These are phyloP conservation scores for Neospermospora avenae DNA, from an alignment of 2,329 filamentous ascomycete genomes.

Conservation along the genomic window DNA sequence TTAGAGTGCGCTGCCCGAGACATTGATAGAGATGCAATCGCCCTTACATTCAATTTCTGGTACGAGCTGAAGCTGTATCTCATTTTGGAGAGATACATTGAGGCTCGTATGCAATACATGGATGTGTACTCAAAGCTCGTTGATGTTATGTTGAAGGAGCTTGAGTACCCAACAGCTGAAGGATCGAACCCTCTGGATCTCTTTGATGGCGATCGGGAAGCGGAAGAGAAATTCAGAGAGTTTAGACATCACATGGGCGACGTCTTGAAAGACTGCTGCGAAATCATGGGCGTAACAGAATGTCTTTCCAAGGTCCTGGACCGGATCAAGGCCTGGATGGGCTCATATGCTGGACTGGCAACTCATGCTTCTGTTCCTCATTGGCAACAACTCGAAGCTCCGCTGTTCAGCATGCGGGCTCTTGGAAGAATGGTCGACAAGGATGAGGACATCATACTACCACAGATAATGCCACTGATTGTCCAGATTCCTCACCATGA, in stretches of 20 bases:
- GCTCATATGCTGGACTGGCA: constrained; percentile 73
- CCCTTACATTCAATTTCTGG: constrained; percentile 96
- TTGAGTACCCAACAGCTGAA: constrained; percentile 78
- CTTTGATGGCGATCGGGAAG: constrained; percentile 92
- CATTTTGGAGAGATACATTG: constrained; percentile 82
- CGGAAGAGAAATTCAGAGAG: constrained; percentile 94
- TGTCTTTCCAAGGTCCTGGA: constrained; percentile 87
- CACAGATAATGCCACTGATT: constrained; percentile 87
- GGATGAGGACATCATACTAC: constrained; percentile 82
- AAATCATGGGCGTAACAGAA: constrained; percentile 90
- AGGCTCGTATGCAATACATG: constrained; percentile 71
- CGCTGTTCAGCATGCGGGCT: constrained; percentile 89
- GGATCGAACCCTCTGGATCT: constrained; percentile 71
- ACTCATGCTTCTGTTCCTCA: constrained; percentile 75
- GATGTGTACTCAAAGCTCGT: constrained; percentile 87
- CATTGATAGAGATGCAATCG: constrained; percentile 85
- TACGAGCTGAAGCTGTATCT: constrained; percentile 97
- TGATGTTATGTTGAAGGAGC: constrained; percentile 85
- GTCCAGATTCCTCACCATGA: constrained; percentile 94
- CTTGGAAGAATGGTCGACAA: constrained; percentile 95
- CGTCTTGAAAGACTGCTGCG: constrained; percentile 93
- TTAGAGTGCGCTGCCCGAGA: constrained; percentile 90
- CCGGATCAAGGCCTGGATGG: constrained; percentile 84
- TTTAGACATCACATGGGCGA: constrained; percentile 98
- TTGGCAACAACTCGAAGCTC: constrained; percentile 95